Percentiles rank a stretch among this genome's conserved stretches.
Evolutionary conservation across 495 filamentous ascomycete genomes (phyloP).

Genomic region (Tetracladium setigerum): DNA sequence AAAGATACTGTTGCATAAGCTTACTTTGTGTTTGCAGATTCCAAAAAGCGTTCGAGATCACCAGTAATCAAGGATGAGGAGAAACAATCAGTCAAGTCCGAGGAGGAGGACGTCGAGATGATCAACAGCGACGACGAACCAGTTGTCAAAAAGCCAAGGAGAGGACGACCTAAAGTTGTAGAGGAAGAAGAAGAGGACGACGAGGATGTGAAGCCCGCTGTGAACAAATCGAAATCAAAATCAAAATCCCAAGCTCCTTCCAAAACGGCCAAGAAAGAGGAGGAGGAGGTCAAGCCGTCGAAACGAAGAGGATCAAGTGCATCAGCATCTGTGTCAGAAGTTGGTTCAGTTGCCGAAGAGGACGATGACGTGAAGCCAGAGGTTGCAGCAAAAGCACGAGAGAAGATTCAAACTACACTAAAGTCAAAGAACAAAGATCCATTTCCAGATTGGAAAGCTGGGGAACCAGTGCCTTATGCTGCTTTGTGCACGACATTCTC

Average conservation of each 20-base stretch:
- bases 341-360: slow-evolving; percentile 34
- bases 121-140: slow-evolving; percentile 34
- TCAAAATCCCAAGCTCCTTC: slow-evolving; percentile 7
- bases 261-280: slow-evolving; percentile 29
- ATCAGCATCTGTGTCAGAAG: slow-evolving; percentile 29
- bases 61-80: slow-evolving; percentile 15
- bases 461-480: slow-evolving; percentile 86
- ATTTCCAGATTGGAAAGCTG: slow-evolving; percentile 89
- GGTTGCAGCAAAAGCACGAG: slow-evolving; percentile 64
- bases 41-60: slow-evolving; percentile 35
- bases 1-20: not conserved
- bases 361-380: slow-evolving; percentile 74
- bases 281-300: slow-evolving; percentile 20
- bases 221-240: slow-evolving; percentile 15
- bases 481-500: slow-evolving; percentile 93
- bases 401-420: slow-evolving; percentile 77
- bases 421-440: slow-evolving; percentile 60
- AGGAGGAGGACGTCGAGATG: slow-evolving; percentile 32
- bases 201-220: slow-evolving; percentile 26
- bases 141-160: slow-evolving; percentile 41
- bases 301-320: slow-evolving; percentile 33
- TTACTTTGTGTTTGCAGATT: slow-evolving; percentile 20
- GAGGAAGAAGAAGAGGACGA: slow-evolving; percentile 28
- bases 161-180: slow-evolving; percentile 8
- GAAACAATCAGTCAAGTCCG: slow-evolving; percentile 15